Conservation (phyloP, 805 yeast species). For the Diddensiella transvaalensis region DNA sequence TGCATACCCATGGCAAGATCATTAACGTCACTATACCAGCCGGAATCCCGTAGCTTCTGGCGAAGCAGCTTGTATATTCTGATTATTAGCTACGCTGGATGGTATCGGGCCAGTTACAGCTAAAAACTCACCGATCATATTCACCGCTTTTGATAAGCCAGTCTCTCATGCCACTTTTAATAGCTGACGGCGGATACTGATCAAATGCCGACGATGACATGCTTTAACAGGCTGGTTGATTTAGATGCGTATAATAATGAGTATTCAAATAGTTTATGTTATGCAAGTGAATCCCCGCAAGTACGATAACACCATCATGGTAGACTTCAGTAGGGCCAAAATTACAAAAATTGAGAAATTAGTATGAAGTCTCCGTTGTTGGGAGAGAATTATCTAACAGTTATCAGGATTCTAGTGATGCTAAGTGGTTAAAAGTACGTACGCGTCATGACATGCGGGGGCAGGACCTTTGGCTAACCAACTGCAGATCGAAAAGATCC, state of each 20-base stretch:
- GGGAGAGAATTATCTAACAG: neutral
- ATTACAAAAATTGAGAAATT: conserved; percentile 26
- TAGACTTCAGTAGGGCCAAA: conserved; percentile 28
- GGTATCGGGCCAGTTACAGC: too few species aligned
- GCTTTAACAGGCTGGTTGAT: neutral
- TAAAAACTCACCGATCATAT: conserved; percentile 57
- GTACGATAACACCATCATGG: conserved; percentile 5
- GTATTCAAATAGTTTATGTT: too few species aligned
- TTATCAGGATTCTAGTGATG: conserved; percentile 39
- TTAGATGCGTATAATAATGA: too few species aligned
- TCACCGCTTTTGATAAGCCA: conserved; percentile 73
- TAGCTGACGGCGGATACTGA: conserved; percentile 32
- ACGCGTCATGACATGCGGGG: too few species aligned
- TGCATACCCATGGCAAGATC: conserved; percentile 51
- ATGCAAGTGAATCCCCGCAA: too few species aligned
- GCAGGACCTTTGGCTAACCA: conserved; percentile 10
- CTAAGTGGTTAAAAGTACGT: conserved; percentile 57
- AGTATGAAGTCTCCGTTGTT: too few species aligned
- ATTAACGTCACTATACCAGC: conserved; percentile 80
- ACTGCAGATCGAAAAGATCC: conserved; percentile 54
- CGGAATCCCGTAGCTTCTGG: conserved; percentile 64
- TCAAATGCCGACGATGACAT: neutral
- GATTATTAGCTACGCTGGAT: neutral
- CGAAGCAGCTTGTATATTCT: conserved; percentile 38
- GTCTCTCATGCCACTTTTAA: conserved; percentile 49